Evolutionary conservation across 148 eudicot species (phyloP), one percentile per base, ranked within the genome.

Genomic region (Rhododendron henanense): DNA sequence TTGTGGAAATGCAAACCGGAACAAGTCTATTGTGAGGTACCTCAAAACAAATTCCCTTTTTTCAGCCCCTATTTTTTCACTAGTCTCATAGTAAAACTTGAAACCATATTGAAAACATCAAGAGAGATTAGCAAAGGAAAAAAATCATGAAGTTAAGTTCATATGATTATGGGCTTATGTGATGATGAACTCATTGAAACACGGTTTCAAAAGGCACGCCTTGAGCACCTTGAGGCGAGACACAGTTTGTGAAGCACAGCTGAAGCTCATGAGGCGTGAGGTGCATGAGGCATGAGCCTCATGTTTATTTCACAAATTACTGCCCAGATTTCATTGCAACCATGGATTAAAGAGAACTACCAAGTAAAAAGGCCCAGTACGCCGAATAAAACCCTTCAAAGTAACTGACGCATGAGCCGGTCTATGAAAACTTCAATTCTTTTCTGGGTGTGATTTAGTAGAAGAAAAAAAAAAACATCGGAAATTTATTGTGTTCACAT

Each of bases 1-100:
- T 44, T 89, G 28, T 93, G 96, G 98, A 91, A 84, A 67, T 96
- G 98, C 88, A 89, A 90, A 67, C 11, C 91, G 1, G 51, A 83
- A 6, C 87, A 88, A 88, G 87, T 82, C 18, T 86, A 82, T 84
- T 92, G 94, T 23, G 90, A 92, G 93, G 94, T 92, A 88, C 78
- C 28, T 76, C 28, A 3, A 50, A 53, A 0, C 5, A 14, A 71
- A 69, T 69, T 69, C 37, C 37, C 16, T 13, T 69, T 31, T 13
- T 71, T 31, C 7, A 14, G 39, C 76, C 39, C 76, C 19, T 31
- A 14, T 71, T 33, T 31, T 11, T 14, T 0, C 19, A 15, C 41
- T 15, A 71, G 8, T 71, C 18, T 28, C 18, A 33, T 63, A 50
- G 53, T 7, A 51, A 18, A 59, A 59, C 25, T 9, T 63, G 1